Base-by-base conservation (phyloP, 495 filamentous ascomycete genomes). In the Annulohypoxylon stygium region DNA sequence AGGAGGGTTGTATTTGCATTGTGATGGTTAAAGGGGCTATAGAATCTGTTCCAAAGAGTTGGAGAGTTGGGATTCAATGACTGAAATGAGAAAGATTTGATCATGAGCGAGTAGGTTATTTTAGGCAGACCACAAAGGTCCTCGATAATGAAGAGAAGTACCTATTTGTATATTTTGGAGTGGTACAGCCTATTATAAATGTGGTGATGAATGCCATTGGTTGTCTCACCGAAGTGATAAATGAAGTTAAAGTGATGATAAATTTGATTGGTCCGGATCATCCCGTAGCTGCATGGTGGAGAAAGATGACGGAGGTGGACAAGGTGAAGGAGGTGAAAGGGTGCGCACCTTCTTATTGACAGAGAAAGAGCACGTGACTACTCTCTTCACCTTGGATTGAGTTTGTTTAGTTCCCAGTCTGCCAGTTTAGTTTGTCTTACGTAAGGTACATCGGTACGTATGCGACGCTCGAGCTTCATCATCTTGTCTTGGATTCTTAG, bases 1-100 rank as follows among this genome's bases (percentile, higher is more conserved):
- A 48, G 59, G 43, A 61, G 47, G 65, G 54, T 54, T 59, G 63
- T 60, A 73, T 73, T 48, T 63, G 63, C 53, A 73, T 73, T 69
- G 47, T 10, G 47, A 59, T 25, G 39, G 63, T 48, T 62, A 51
- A 59, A 30, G 57, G 23, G 63, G 26, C n/a, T 62, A 54, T 11
- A 26, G 43, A 54, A 37, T 12, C 45, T 3, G 23, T 61, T 23
- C 45, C 2, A 20, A 5, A 55, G 54, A 47, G 30, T 39, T 51
- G 2, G 7, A 4, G 37, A 61, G 8, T 25, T 59, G 30, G 37
- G 26, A 60, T 26, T 59, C 6, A 33, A 26, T 20, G 6, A 14
- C 34, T 33, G 10, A 55, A 45, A 48, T 60, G 54, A 50, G 37
- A 16, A 37, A 50, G n/a, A 45, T 30, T 53, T 25, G 26, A 43